Evolutionary conservation across 1,284 basidiomycete species (phyloP).

Genomic region (Cerrena zonata): DNA sequence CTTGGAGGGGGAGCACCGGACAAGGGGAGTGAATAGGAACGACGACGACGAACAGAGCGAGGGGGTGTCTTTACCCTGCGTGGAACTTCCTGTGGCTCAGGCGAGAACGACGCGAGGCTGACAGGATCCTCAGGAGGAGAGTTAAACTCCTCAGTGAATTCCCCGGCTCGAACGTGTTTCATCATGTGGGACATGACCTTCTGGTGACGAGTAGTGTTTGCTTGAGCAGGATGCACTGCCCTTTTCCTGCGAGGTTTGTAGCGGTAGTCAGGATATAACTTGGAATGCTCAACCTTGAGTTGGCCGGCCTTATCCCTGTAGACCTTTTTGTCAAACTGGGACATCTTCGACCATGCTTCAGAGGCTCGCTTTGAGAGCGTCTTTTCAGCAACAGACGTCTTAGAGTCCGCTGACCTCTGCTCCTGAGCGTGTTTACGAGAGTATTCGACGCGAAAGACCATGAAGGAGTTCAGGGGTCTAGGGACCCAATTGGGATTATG

Average conservation of each 20-base stretch:
- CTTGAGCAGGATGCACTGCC: constrained; percentile 6
- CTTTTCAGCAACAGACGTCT: constrained; percentile 25
- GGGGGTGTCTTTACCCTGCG: not conserved
- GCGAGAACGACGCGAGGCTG: constrained; percentile 11
- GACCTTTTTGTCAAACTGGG: constrained; percentile 37
- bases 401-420: constrained; percentile 11
- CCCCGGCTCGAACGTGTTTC: not conserved
- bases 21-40: constrained; percentile 6
- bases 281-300: constrained; percentile 50
- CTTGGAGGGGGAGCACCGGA: not conserved
- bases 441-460: constrained; percentile 80
- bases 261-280: constrained; percentile 52
- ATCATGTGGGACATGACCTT: constrained; percentile 21
- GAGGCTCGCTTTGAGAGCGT: constrained; percentile 60
- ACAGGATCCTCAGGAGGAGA: not conserved
- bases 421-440: constrained; percentile 32
- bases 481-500: constrained; percentile 64
- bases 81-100: constrained; percentile 10
- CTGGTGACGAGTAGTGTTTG: constrained; percentile 21
- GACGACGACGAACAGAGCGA: constrained; percentile 16
- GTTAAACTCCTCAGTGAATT: not conserved
- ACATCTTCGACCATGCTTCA: constrained; percentile 53
- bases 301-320: constrained; percentile 46
- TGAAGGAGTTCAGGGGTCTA: constrained; percentile 83
- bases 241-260: constrained; percentile 41